Percentiles rank a stretch among this genome's conserved stretches.
Conservation (phyloP, 805 yeast species). For the Candida fluviatilis region DNA sequence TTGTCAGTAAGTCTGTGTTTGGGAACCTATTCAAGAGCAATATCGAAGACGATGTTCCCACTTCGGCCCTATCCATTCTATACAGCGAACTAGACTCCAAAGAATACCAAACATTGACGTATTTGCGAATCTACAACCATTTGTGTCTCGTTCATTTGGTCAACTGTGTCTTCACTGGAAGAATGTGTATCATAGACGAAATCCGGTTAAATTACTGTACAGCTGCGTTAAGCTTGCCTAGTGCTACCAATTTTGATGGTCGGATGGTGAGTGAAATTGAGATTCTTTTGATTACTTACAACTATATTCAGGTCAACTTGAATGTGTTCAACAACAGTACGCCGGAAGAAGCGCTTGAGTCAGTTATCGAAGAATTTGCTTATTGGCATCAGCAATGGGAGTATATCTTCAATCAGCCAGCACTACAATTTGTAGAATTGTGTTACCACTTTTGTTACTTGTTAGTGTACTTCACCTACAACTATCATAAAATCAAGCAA, state of each 20-base stretch:
- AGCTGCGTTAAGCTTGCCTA: slow-evolving; percentile 50
- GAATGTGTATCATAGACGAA: slow-evolving; percentile 60
- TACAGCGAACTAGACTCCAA: slow-evolving; percentile 31
- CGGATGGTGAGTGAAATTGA: slow-evolving; percentile 75
- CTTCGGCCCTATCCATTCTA: slow-evolving; percentile 25
- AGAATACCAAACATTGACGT: slow-evolving; percentile 50
- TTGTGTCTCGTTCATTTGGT: slow-evolving; percentile 62
- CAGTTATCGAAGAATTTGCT: slow-evolving; percentile 46
- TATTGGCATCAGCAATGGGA: slow-evolving; percentile 70
- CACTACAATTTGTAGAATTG: slow-evolving; percentile 69
- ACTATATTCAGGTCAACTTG: slow-evolving; percentile 44
- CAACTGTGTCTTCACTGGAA: slow-evolving; percentile 62
- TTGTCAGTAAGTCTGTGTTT: slow-evolving; percentile 47
- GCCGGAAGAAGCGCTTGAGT: slow-evolving; percentile 20
- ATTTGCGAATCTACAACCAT: slow-evolving; percentile 69
- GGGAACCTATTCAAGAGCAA: slow-evolving; percentile 31
- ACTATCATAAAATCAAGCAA: slow-evolving; percentile 16
- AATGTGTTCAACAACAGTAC: slow-evolving; percentile 15
- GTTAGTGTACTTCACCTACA: slow-evolving; percentile 43
- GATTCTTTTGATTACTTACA: slow-evolving; percentile 54
- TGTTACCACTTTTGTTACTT: slow-evolving; percentile 61
- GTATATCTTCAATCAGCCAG: slow-evolving; percentile 63
- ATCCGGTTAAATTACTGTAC: slow-evolving; percentile 56
- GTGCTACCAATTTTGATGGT: slow-evolving; percentile 77
- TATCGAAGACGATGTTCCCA: not conserved